Evolutionary conservation across 192 early-diverging fungal genomes (phyloP).

Genomic region (Podila verticillata): DNA sequence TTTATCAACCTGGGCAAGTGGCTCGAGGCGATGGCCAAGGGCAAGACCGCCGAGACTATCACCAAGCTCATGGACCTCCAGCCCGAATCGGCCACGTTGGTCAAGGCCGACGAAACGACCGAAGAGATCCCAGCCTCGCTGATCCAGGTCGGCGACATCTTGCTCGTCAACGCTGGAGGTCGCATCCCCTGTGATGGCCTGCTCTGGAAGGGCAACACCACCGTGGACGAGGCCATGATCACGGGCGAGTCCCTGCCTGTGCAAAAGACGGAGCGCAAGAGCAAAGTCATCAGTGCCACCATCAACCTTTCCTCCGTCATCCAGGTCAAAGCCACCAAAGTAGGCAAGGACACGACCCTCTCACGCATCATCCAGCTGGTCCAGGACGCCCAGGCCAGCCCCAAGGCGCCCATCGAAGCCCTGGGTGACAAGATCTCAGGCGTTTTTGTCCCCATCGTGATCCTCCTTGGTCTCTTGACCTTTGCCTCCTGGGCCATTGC

Average conservation of each 20-base stretch:
- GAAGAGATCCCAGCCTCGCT: constrained; percentile 44
- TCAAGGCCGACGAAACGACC: constrained; percentile 49
- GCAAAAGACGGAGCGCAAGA: constrained; percentile 60
- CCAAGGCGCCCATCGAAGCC: constrained; percentile 71
- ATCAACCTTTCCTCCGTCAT: constrained; percentile 68
- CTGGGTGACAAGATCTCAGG: constrained; percentile 70
- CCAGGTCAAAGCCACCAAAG: constrained; percentile 70
- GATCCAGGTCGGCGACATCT: constrained; percentile 74
- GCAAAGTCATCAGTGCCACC: constrained; percentile 67
- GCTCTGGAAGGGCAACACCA: constrained; percentile 60
- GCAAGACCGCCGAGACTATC: constrained; percentile 80
- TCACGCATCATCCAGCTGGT: constrained; percentile 71
- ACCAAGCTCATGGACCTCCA: constrained; percentile 79
- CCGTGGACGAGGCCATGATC: constrained; percentile 82
- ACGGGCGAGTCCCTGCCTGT: constrained; percentile 84
- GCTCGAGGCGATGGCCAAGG: constrained; percentile 82
- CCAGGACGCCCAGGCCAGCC: constrained; percentile 69
- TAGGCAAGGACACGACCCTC: constrained; percentile 71
- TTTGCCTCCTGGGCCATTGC: constrained; percentile 66
- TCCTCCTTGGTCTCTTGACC: constrained; percentile 65
- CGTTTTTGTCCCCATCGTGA: constrained; percentile 71
- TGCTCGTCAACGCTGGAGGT: constrained; percentile 73
- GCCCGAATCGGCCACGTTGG: constrained; percentile 74
- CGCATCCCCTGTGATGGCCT: constrained; percentile 81
- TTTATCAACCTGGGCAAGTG: constrained; percentile 88